Evolutionary conservation across 1,139 yeast genomes (phyloP), one percentile per base, ranked within the genome.

Genomic region (Blastobotrys proliferans): DNA sequence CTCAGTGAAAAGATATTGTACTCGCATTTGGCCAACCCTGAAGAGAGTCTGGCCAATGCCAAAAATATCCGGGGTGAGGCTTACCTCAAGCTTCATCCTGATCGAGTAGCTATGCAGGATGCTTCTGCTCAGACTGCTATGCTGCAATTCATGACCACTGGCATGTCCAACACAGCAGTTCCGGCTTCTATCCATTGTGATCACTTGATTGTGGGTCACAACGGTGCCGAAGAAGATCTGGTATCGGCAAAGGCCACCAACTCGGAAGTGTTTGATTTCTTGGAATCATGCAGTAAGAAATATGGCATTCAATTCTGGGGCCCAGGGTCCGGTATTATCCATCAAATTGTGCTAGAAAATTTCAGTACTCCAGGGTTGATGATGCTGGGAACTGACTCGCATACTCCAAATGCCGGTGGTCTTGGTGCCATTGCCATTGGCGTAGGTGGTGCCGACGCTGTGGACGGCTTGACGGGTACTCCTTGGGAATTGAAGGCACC

Each of bases 401-500:
- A 92, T 64, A 90, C 97, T 38, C 97, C 97, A 36, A 90, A 90
- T 62, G 97, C 97, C 10, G 97, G 97, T 69, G 97, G 97, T 50
- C 73, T 90, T 48, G 97, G 97, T 61, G 94, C 94, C 48, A 81
- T 90, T 51, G 97, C 97, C 53, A 92, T 90, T 61, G 97, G 97
- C 68, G 97, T 88, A 38, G 97, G 97, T 64, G 97, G 97, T 69
- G 97, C 97, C 32, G 97, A 90, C 68, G 97, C 97, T 14, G 97
- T 90, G 39, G 98, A 92, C 64, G 97, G 94, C 10, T 72, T 92
- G 59, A 85, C 97, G 14, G 95, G 94, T 44, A 83, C 94, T n/a
- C 97, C 98, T 38, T 92, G 98, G 98, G 98, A 92, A 70, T 77
- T 92, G 64, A 90, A 90, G 69, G 97, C 97, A 18, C 98, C 98